A percentile compares a stretch with the other conserved stretches of the same genome.
These are phyloP conservation scores for Fraxinus greggii DNA, from an alignment of 305 asterid genomes.

Conservation along the genomic window DNA sequence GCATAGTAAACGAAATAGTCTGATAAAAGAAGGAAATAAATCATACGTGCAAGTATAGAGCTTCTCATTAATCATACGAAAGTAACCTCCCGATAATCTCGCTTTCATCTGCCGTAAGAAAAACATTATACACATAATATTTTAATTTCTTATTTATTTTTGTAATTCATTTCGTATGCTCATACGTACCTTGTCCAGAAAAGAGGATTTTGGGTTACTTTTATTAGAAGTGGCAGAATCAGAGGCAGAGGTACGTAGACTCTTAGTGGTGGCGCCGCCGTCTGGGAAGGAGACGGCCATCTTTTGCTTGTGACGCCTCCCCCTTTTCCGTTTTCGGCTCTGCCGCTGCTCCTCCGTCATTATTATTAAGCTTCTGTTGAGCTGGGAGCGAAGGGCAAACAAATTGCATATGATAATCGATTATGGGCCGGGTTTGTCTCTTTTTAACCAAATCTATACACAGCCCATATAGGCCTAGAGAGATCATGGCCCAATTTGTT, in stretches of 20 bases:
- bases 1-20: background rate
- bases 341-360: conserved; percentile 35
- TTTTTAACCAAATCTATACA: background rate
- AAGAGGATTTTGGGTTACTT: conserved; percentile 43
- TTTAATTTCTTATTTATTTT: background rate
- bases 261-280: conserved; percentile 4
- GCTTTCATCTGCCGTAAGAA: conserved; percentile 65
- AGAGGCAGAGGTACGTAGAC: conserved; percentile 17
- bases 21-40: background rate
- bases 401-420: background rate
- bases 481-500: background rate
- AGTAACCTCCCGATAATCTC: conserved; percentile 78
- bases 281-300: background rate
- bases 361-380: background rate
- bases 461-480: background rate
- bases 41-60: conserved; percentile 82
- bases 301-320: conserved; percentile 21
- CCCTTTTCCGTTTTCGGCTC: conserved; percentile 42
- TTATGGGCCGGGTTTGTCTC: background rate
- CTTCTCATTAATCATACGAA: conserved; percentile 92
- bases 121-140: background rate
- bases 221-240: conserved; percentile 22
- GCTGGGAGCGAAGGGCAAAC: background rate
- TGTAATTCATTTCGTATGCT: background rate
- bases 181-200: conserved; percentile 37